Percentiles rank a stretch among this genome's conserved stretches.
Evolutionary conservation across 73 alveolate genomes (phyloP).

Genomic region (Paramecium sonneborni): DNA sequence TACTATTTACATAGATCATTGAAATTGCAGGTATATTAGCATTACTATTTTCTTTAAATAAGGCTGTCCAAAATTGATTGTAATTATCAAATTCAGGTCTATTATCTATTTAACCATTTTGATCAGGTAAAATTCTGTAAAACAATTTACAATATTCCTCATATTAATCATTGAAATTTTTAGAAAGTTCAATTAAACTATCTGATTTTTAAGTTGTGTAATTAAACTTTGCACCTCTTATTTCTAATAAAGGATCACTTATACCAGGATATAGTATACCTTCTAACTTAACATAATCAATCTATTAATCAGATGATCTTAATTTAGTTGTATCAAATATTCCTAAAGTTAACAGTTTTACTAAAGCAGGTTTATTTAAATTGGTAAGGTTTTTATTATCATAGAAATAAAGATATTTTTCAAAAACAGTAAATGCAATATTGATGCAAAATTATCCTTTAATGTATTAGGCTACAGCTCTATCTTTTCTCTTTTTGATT

Average conservation of each 20-base stretch:
- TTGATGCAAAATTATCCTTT: background rate
- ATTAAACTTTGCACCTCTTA: background rate
- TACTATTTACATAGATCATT: background rate
- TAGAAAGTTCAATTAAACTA: background rate
- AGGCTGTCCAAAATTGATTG: background rate
- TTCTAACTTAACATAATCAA: background rate
- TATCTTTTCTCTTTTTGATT: background rate
- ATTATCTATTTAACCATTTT: background rate
- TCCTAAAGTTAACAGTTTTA: constrained; percentile 6
- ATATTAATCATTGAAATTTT: background rate
- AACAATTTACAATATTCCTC: background rate
- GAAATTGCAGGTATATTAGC: background rate
- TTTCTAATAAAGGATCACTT: constrained; percentile 19
- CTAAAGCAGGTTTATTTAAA: constrained; percentile 11
- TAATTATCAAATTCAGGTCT: background rate
- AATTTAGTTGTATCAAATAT: background rate
- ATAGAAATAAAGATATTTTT: background rate
- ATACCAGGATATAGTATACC: constrained; percentile 9
- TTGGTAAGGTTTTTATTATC: background rate
- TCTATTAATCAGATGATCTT: background rate
- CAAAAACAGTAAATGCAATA: background rate
- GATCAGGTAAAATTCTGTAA: background rate
- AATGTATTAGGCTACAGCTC: background rate
- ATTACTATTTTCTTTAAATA: background rate
- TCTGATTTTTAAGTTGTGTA: background rate